Percentiles rank a stretch among this genome's conserved stretches.
These are phyloP conservation scores for Paramecium pentaurelia DNA, from an alignment of 73 alveolate species.

Conservation along the genomic window DNA sequence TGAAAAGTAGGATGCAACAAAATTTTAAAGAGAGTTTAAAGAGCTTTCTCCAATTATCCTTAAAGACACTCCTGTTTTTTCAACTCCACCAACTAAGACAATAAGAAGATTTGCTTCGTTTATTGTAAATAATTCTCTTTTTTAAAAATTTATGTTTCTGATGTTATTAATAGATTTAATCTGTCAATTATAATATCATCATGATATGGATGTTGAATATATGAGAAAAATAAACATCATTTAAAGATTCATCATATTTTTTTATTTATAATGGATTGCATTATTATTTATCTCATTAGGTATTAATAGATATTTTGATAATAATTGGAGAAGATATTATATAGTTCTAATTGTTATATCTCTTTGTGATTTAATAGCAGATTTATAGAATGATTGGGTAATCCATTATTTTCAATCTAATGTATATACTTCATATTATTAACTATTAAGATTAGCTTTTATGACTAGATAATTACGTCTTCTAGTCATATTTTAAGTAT, in stretches of 20 bases:
- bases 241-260: background rate
- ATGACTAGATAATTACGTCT: background rate
- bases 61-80: background rate
- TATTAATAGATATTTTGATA: background rate
- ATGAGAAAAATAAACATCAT: background rate
- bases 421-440: background rate
- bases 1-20: background rate
- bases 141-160: background rate
- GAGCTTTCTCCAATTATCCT: background rate
- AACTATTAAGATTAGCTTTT: background rate
- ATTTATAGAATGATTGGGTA: background rate
- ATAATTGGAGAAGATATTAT: slow-evolving; percentile 12
- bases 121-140: background rate
- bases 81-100: background rate
- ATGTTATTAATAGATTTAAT: background rate
- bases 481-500: background rate
- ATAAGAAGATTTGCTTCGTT: background rate
- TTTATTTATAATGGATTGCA: background rate
- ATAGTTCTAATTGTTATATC: background rate
- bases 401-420: background rate
- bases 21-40: background rate
- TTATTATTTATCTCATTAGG: background rate
- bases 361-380: background rate
- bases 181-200: background rate
- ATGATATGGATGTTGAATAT: background rate